Conservation (phyloP, 73 alveolate genomes). For the Durusdinium trenchii region DNA sequence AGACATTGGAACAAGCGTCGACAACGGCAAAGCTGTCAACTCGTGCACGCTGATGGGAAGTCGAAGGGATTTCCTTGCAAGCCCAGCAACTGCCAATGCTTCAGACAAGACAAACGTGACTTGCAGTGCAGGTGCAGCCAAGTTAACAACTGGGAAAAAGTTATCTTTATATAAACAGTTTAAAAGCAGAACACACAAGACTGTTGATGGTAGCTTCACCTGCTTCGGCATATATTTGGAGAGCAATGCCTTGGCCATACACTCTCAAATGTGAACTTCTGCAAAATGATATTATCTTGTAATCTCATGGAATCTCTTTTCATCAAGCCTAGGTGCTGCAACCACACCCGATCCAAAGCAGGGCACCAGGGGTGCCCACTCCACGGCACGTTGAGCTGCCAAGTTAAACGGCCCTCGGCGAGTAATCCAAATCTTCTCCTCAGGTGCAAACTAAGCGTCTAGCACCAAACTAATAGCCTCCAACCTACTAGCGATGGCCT, state of each 20-base stretch:
- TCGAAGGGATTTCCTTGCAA: neutral
- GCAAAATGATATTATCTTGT: neutral
- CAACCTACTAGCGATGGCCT: too few species aligned
- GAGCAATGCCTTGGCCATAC: neutral
- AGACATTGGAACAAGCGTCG: slow-evolving; percentile 26
- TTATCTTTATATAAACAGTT: neutral
- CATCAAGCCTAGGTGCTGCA: neutral
- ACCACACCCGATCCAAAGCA: slow-evolving; percentile 43
- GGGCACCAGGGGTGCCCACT: slow-evolving; percentile 12
- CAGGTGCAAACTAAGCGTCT: neutral
- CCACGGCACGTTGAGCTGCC: slow-evolving; percentile 32
- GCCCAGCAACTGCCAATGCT: neutral
- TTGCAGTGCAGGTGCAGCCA: neutral
- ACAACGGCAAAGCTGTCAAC: slow-evolving; percentile 46
- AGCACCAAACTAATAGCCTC: neutral
- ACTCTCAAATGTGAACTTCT: neutral
- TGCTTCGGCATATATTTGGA: slow-evolving; percentile 25
- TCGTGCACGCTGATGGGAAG: slow-evolving; percentile 40
- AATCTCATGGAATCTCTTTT: neutral
- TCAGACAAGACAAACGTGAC: neutral
- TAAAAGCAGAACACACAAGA: neutral
- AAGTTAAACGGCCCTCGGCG: slow-evolving; percentile 18
- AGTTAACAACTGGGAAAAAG: neutral
- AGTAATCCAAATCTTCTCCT: slow-evolving; percentile 49
- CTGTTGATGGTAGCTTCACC: neutral